These are phyloP conservation scores for Fusarium camptoceras DNA, from an alignment of 2,329 filamentous ascomycete genomes.

Conservation along the genomic window DNA sequence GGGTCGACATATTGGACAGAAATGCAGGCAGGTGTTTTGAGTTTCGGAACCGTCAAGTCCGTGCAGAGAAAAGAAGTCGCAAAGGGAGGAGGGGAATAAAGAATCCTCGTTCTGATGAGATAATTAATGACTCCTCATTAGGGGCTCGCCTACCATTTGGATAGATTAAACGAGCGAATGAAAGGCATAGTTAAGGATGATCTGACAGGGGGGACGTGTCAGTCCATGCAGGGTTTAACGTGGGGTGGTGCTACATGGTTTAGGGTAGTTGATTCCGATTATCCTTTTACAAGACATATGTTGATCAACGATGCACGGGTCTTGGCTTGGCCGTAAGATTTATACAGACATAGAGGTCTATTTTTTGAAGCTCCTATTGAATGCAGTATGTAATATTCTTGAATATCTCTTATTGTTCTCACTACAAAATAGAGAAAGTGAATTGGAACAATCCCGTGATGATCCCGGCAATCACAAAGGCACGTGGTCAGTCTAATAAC, in stretches of 20 bases:
- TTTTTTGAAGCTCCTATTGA: no score
- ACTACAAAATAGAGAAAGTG: no score
- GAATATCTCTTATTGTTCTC: no score
- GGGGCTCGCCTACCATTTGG: background rate
- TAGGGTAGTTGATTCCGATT: background rate
- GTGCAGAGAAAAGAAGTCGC: background rate
- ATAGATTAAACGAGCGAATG: background rate
- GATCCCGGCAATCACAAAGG: no score
- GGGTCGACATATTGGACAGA: constrained; percentile 11
- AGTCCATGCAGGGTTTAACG: background rate
- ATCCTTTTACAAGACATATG: background rate
- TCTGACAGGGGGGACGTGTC: background rate
- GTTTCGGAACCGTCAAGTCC: background rate
- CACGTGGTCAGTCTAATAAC: no score
- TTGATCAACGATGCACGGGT: fast-evolving
- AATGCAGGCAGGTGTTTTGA: background rate
- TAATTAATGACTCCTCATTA: background rate
- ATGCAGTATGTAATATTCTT: no score
- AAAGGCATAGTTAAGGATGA: background rate
- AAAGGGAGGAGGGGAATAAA: background rate
- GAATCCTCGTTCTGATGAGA: background rate
- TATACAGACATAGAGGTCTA: no score
- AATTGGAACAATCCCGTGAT: no score
- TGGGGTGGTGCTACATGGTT: background rate
- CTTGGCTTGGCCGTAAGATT: fast-evolving